Conservation (phyloP, 2,329 filamentous ascomycete species). For the Ophidiomyces ophidiicola region DNA sequence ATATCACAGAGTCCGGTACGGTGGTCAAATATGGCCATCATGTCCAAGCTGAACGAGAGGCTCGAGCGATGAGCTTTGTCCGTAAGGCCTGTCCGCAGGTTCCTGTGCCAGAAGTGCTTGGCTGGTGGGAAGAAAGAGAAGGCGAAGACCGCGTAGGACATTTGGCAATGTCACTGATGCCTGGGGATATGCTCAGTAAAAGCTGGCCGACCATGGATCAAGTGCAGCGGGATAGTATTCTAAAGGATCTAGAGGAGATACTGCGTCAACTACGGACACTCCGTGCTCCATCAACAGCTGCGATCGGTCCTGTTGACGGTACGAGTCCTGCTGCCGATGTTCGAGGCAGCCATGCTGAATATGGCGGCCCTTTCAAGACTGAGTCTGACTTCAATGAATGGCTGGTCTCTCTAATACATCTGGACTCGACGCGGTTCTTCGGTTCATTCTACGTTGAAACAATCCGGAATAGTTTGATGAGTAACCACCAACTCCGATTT, state of each 20-base stretch:
- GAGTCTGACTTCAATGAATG: conserved; percentile 20
- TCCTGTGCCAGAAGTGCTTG: conserved; percentile 21
- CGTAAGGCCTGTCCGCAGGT: conserved; percentile 16
- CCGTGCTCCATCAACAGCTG: conserved; percentile 14
- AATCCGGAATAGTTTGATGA: conserved; percentile 7
- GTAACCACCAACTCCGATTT: conserved; percentile 18
- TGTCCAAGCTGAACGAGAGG: conserved; percentile 19
- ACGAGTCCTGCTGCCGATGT: conserved; percentile 17
- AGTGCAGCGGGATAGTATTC: conserved; percentile 16
- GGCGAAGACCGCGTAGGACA: conserved; percentile 16
- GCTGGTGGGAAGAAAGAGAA: conserved; percentile 16
- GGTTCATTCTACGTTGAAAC: conserved; percentile 12
- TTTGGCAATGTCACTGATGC: conserved; percentile 20
- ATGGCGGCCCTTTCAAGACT: conserved; percentile 21
- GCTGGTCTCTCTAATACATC: conserved; percentile 14
- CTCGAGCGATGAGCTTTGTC: conserved; percentile 21
- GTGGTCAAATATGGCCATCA: conserved; percentile 20
- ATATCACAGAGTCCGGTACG: conserved; percentile 13
- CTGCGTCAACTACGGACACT: conserved; percentile 21
- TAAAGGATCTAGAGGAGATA: conserved; percentile 14
- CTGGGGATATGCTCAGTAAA: conserved; percentile 16
- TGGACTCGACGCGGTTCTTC: conserved; percentile 14
- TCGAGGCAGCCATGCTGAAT: conserved; percentile 15
- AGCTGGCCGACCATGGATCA: conserved; percentile 16
- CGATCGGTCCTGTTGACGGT: conserved; percentile 14